phyloP scores from a whole-genome alignment of 306 rosid species.

The Styphnolobium japonicum region DNA sequence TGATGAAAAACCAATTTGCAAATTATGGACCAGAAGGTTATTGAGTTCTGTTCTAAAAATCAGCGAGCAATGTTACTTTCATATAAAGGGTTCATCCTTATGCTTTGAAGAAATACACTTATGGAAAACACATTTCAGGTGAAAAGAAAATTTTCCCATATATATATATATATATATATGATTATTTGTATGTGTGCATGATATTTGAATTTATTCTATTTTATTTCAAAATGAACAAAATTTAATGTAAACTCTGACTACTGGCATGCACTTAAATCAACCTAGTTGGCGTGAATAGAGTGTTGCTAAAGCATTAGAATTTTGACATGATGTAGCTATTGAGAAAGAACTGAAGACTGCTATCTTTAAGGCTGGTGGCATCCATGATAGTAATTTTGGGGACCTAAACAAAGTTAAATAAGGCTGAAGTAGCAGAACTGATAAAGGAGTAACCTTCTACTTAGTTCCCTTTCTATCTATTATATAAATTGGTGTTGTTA shows the following conservation, averaged over 20 bases:
- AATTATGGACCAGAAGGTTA: constrained; percentile 68
- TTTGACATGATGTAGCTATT: constrained; percentile 70
- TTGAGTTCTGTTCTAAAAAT: constrained; percentile 59
- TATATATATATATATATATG: too few species aligned
- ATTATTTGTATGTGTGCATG: too few species aligned
- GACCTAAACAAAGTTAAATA: constrained; percentile 72
- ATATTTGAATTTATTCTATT: not conserved
- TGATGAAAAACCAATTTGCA: constrained; percentile 68
- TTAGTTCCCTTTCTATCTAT: too few species aligned
- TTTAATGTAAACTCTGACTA: not conserved
- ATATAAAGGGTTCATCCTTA: constrained; percentile 50
- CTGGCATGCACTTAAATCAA: constrained; percentile 18
- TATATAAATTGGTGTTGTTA: too few species aligned
- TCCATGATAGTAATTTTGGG: constrained; percentile 76
- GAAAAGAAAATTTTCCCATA: too few species aligned
- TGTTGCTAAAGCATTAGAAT: constrained; percentile 46
- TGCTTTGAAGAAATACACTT: constrained; percentile 80
- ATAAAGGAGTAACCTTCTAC: constrained; percentile 94
- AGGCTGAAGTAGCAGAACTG: constrained; percentile 95
- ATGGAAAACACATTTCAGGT: constrained; percentile 54
- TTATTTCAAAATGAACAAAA: not conserved
- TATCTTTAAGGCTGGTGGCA: constrained; percentile 78
- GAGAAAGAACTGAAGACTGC: constrained; percentile 88
- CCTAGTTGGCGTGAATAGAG: constrained; percentile 21
- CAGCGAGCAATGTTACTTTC: constrained; percentile 45